Evolutionary conservation across 2,329 filamentous ascomycete species (phyloP).

Genomic region (Biscogniauxia sp.): DNA sequence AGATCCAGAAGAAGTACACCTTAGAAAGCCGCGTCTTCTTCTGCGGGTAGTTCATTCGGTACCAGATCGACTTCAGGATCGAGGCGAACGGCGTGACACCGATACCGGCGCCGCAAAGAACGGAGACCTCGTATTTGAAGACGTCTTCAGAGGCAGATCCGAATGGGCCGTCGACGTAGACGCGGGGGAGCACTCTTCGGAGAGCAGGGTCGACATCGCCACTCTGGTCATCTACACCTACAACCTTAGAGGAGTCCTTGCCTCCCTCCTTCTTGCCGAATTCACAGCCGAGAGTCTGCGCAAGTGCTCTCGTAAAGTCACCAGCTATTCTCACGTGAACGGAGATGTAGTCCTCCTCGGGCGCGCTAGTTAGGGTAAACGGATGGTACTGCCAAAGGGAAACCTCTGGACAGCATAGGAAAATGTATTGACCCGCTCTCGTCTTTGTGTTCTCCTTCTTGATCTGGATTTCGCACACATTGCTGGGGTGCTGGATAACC

Average conservation of each 20-base stretch:
- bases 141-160: constrained; percentile 85
- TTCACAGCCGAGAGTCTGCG: constrained; percentile 72
- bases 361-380: constrained; percentile 81
- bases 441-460: constrained; percentile 87
- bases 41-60: constrained; percentile 84
- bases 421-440: constrained; percentile 81
- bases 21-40: constrained; percentile 76
- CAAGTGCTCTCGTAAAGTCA: constrained; percentile 72
- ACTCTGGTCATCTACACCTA: constrained; percentile 62
- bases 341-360: constrained; percentile 87
- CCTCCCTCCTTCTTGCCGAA: constrained; percentile 53
- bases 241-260: constrained; percentile 61
- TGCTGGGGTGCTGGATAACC: constrained; percentile 85
- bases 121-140: constrained; percentile 80
- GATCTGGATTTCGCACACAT: constrained; percentile 88
- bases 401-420: constrained; percentile 81
- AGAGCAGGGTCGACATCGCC: constrained; percentile 66
- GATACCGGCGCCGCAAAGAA: constrained; percentile 80
- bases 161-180: constrained; percentile 83
- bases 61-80: constrained; percentile 90
- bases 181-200: constrained; percentile 69
- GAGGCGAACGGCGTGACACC: constrained; percentile 85
- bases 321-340: constrained; percentile 82
- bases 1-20: constrained; percentile 93
- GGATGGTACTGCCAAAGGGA: constrained; percentile 88